phyloP scores from a whole-genome alignment of 768 basidiomycete species.

The Terana coerulea region DNA sequence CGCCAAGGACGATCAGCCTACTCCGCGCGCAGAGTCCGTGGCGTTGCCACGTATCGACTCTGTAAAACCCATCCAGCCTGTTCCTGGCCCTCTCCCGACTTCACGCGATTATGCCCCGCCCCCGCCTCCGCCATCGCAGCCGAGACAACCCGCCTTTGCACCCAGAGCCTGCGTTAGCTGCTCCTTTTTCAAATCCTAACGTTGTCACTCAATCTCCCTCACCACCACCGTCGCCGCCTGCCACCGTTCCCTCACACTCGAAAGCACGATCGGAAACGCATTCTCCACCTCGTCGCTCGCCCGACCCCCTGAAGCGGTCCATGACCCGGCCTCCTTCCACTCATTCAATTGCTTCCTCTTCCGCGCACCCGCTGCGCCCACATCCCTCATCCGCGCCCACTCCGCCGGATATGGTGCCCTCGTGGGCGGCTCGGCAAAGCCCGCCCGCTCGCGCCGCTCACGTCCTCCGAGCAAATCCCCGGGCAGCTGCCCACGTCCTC shows the following conservation, averaged over 20 bases:
- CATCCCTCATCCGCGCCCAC: conserved; percentile 78
- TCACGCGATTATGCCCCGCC: conserved; percentile 17
- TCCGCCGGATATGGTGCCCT: conserved; percentile 47
- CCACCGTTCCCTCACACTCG: too few relatives aligned
- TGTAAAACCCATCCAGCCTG: conserved; percentile 10
- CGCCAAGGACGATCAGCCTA: conserved; percentile 20
- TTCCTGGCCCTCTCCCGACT: conserved; percentile 3
- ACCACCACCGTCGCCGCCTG: conserved; percentile 12
- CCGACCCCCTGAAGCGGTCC: conserved; percentile 37
- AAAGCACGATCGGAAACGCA: conserved; percentile 35
- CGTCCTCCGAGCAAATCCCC: conserved; percentile 36
- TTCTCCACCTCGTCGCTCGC: conserved; percentile 37
- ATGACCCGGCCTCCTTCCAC: conserved; percentile 60
- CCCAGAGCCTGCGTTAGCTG: background rate
- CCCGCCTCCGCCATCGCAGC: background rate
- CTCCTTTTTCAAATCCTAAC: background rate
- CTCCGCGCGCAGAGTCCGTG: conserved; percentile 26
- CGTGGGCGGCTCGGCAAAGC: conserved; percentile 33
- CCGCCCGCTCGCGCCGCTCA: conserved; percentile 57
- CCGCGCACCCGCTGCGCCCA: conserved; percentile 45
- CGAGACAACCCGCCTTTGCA: background rate
- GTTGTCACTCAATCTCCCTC: conserved; percentile 3
- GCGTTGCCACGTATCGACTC: conserved; percentile 22
- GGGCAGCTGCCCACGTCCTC: conserved; percentile 43
- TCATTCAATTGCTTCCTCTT: conserved; percentile 46